Conservation (phyloP, 2,329 filamentous ascomycete species). For the Corinectria fuckeliana region DNA sequence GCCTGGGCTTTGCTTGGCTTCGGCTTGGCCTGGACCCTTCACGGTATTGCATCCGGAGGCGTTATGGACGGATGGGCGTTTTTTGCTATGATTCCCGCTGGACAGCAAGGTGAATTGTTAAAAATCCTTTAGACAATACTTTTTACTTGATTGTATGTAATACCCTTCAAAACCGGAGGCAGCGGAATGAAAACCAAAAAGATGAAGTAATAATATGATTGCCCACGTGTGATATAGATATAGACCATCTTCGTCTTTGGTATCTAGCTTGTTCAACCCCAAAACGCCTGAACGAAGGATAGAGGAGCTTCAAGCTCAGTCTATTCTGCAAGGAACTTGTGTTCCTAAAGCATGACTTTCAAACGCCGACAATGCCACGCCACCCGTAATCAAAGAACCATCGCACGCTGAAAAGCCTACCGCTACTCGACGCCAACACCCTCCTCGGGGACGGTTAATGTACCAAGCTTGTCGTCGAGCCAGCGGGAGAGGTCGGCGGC, state of each 20-base stretch:
- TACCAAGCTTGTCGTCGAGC: slow-evolving; percentile 66
- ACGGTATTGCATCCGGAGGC: slow-evolving; percentile 28
- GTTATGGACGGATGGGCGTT: slow-evolving; percentile 27
- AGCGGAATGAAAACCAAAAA: slow-evolving; percentile 15
- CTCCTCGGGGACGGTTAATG: slow-evolving; percentile 60
- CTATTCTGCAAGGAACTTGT: slow-evolving; percentile 14
- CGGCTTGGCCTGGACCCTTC: background rate
- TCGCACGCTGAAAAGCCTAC: background rate
- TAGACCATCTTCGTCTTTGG: slow-evolving; percentile 24
- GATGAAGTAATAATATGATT: background rate
- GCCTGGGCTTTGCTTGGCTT: background rate
- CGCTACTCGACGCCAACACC: slow-evolving; percentile 48
- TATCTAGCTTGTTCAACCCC: slow-evolving; percentile 30
- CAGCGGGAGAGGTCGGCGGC: slow-evolving; percentile 65
- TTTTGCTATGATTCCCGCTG: background rate
- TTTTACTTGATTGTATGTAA: slow-evolving; percentile 27
- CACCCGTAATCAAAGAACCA: slow-evolving; percentile 12
- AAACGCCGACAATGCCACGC: slow-evolving; percentile 35
- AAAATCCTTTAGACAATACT: slow-evolving; percentile 2
- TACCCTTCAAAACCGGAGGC: slow-evolving; percentile 15
- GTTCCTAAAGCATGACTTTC: slow-evolving; percentile 21
- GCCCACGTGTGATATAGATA: slow-evolving; percentile 23
- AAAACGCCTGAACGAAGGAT: slow-evolving; percentile 32
- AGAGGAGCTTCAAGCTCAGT: slow-evolving; percentile 3
- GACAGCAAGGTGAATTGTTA: background rate